Percentiles rank a stretch among this genome's conserved stretches.
These are phyloP conservation scores for Chalciporus pseudorubinellus DNA, from an alignment of 768 basidiomycete genomes.

Conservation along the genomic window DNA sequence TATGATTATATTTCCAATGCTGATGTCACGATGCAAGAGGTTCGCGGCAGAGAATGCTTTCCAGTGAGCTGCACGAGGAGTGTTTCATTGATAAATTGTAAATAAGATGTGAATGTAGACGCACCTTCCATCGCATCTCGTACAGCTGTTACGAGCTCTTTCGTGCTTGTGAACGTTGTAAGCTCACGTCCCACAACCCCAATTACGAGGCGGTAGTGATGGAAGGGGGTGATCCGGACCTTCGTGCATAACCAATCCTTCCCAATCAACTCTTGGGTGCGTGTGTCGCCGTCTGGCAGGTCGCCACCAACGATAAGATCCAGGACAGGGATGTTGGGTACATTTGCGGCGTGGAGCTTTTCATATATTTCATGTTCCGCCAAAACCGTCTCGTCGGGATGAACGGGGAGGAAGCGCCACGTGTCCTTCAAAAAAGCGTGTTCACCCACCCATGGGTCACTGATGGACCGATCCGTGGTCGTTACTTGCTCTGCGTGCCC, in stretches of 20 bases:
- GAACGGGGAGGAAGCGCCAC: neutral
- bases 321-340: neutral
- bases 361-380: neutral
- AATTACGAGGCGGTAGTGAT: constrained; percentile 2
- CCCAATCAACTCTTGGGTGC: constrained; percentile 4
- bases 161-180: neutral
- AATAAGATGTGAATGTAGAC: neutral
- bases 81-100: neutral
- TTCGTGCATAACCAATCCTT: neutral
- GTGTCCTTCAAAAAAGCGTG: neutral
- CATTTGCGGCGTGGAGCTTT: neutral
- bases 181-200: neutral
- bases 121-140: constrained; percentile 15
- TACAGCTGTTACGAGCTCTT: constrained; percentile 16
- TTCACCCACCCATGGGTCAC: neutral
- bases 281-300: neutral
- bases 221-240: no score
- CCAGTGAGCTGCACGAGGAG: constrained; percentile 10
- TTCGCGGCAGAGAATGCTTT: neutral
- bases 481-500: no score
- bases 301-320: neutral
- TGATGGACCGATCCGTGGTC: neutral
- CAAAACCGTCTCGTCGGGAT: neutral
- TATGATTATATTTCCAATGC: constrained; percentile 19
- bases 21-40: constrained; percentile 15